Evolutionary conservation across 2,329 filamentous ascomycete genomes (phyloP), one percentile per base, ranked within the genome.

Genomic region (Nigrospora osmanthi): DNA sequence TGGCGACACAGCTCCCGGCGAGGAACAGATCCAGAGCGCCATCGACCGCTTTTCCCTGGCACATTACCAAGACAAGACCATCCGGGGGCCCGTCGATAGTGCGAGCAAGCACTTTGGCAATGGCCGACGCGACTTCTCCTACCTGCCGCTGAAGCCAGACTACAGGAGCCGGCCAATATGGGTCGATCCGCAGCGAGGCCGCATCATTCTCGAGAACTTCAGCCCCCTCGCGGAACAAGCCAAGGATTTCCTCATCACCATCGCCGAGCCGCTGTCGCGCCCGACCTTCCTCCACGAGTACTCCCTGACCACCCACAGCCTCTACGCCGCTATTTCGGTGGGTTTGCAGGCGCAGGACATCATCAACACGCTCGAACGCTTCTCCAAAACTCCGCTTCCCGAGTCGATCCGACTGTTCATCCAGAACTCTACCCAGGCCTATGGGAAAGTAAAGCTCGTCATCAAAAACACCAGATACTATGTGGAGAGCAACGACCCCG

Each of bases 271-370:
- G 15, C 74, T 91, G 47, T 96, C 90, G 33, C 82, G 91, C 48
- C 91, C 93, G 47, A 86, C 83, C 6, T 91, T 89, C 59, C 80
- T 97, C 51, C 93, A 97, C 70, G 91, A 98, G 66, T 97, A 97
- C 65, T 80, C 83, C 45, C 77, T 98, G 56, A 96, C 89, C 2
- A 83, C 87, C 19, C 90, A 97, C 66, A 95, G 89, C 65, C 73
- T 98, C 44, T 96, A 97, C 65, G 91, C 93, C 30, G 93, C 93
- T 35, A 88, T 97, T 4, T 95, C 89, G 7, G 89, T 97, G 47
- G 93, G 93, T n/a, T 70, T 97, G 48, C 84, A 87, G 42, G 88
- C 89, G 16, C 75, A 85, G 43, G 90, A 97, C 63, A 96, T 97
- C 51, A 89, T 97, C 56, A 84, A 84, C 53, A 88, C 89, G 34